Base-by-base conservation (phyloP, 2,329 filamentous ascomycete species). In the Rasamsonia emersonii region DNA sequence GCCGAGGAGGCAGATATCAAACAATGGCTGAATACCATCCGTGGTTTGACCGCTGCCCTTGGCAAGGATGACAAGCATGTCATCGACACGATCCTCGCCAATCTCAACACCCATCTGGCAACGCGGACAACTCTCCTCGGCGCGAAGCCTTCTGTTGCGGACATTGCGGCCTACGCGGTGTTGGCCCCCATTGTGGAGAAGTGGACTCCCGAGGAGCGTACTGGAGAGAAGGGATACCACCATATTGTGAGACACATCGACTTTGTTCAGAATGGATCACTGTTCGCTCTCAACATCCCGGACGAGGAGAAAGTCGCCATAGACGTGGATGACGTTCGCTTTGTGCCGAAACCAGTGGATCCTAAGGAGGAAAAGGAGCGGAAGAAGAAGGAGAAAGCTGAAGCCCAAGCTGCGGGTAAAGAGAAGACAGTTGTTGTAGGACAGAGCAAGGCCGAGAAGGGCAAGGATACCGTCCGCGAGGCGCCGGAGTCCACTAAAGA, bases 351-450 rank as follows among this genome's bases (percentile, higher is more conserved):
- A 47, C 83, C 83, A 13, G 77, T 89, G 40, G 86, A 94, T 46
- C 77, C 82, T 49, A 93, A 93, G 71, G 86, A 86, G 35, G 89
- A 95, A 71, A 95, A 95, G 70, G 88, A 95, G 72, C 78, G 82
- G 28, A 75, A 89, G 63, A 95, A 94, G 80, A 93, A 93, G 70
- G 86, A 93, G 66, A 94, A 94, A 71, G 67, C 67, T 10, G 65
- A 64, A 18, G 66, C 55, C 25, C 39, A 51, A 23, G 15, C 39
- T 25, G 24, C 37, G 32, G 58, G 66, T 35, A 65, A 68, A 34
- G 53, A 35, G 11, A 32, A 33, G 16, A 19, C 31, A 3, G 39
- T 41, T 9, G 39, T 41, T 13, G 32, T 36, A 11, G 37, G 39
- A 21, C 37, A 34, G 16, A 35, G 52, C 47, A 79, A 78, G 63